A percentile compares a stretch with the other conserved stretches of the same genome.
Evolutionary conservation across 148 eudicot genomes (phyloP).

Genomic region (Linanthus parryae): DNA sequence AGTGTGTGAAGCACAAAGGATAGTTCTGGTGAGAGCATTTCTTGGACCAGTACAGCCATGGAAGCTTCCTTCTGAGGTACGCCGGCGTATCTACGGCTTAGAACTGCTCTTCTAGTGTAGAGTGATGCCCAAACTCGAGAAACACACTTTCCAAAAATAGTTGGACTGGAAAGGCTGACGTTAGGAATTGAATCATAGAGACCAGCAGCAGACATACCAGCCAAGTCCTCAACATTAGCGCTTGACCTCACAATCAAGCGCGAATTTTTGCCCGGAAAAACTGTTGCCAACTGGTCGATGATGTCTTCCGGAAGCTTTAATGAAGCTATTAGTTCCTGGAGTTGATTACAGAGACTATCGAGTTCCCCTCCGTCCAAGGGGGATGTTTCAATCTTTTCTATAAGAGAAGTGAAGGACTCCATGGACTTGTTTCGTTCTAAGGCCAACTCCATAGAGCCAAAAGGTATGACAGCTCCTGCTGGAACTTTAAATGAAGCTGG

Average conservation of each 20-base stretch:
- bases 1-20: constrained; percentile 92
- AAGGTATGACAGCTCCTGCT: constrained; percentile 76
- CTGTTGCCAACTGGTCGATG: constrained; percentile 34
- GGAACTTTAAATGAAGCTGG: constrained; percentile 89
- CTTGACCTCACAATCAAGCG: constrained; percentile 88
- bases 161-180: constrained; percentile 71
- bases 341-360: constrained; percentile 52
- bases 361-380: constrained; percentile 62
- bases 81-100: constrained; percentile 76
- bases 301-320: constrained; percentile 36
- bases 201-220: constrained; percentile 98
- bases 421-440: constrained; percentile 45
- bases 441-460: constrained; percentile 78
- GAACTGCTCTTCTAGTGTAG: constrained; percentile 90
- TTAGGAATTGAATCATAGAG: constrained; percentile 92
- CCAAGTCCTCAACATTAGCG: constrained; percentile 94
- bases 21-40: constrained; percentile 77
- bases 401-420: constrained; percentile 37
- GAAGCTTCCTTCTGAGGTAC: constrained; percentile 62
- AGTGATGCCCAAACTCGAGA: constrained; percentile 85
- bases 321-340: constrained; percentile 60
- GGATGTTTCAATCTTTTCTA: constrained; percentile 72
- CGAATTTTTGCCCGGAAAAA: constrained; percentile 40
- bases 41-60: constrained; percentile 88
- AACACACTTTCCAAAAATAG: constrained; percentile 54